Evolutionary conservation across 2,329 filamentous ascomycete species (phyloP).

Genomic region (Aspergillus sp.): DNA sequence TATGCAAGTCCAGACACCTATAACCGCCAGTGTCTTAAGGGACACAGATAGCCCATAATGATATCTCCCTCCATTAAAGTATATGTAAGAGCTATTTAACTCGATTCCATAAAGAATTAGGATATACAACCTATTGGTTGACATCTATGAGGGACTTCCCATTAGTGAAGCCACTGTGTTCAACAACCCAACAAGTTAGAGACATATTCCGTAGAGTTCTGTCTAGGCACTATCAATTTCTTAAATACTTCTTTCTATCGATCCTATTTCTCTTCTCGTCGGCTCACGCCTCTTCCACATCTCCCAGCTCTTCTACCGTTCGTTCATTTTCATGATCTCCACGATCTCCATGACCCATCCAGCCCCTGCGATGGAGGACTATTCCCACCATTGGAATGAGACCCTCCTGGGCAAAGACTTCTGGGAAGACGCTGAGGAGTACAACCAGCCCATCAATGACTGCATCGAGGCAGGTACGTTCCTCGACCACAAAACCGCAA

Average conservation of each 20-base stretch:
- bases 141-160: too few species aligned
- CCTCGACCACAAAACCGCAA: neutral
- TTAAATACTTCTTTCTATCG: neutral
- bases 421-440: constrained; percentile 25
- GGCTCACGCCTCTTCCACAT: neutral
- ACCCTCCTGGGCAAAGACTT: constrained; percentile 27
- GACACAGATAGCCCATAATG: too few species aligned
- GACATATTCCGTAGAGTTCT: too few species aligned
- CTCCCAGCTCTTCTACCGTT: neutral
- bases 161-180: too few species aligned
- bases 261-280: neutral
- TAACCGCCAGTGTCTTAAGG: too few species aligned
- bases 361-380: constrained; percentile 16
- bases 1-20: too few species aligned
- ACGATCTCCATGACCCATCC: neutral
- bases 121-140: too few species aligned
- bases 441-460: constrained; percentile 15
- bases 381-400: constrained; percentile 21
- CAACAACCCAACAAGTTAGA: too few species aligned
- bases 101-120: too few species aligned
- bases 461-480: constrained; percentile 16
- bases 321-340: neutral
- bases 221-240: neutral
- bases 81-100: too few species aligned
- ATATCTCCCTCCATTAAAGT: too few species aligned